Percentiles rank a stretch among this genome's conserved stretches.
These are phyloP conservation scores for Cercospora zeina DNA, from an alignment of 2,329 filamentous ascomycete species.

Conservation along the genomic window DNA sequence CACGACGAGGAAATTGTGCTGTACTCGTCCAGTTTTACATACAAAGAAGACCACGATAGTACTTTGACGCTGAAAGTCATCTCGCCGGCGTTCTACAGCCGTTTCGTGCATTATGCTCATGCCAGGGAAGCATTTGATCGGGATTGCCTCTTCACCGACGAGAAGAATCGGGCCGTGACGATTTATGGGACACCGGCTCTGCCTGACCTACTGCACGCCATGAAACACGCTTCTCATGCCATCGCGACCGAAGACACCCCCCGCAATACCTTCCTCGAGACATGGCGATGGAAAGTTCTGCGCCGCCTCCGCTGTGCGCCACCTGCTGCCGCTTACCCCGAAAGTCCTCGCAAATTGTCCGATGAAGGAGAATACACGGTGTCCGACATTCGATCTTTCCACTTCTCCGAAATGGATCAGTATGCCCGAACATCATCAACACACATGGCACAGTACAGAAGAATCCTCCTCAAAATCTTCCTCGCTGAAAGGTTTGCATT, in stretches of 20 bases:
- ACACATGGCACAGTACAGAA: slow-evolving; percentile 38
- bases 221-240: slow-evolving; percentile 21
- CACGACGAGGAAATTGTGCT: slow-evolving; percentile 35
- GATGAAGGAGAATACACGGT: slow-evolving; percentile 20
- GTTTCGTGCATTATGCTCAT: slow-evolving; percentile 64
- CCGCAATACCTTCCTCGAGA: slow-evolving; percentile 22
- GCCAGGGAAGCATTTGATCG: slow-evolving; percentile 62
- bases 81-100: slow-evolving; percentile 66
- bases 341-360: slow-evolving; percentile 8
- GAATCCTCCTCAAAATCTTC: slow-evolving; percentile 45
- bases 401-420: slow-evolving; percentile 45
- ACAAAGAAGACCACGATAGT: slow-evolving; percentile 42
- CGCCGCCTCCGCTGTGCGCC: slow-evolving; percentile 45
- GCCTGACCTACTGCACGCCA: slow-evolving; percentile 45
- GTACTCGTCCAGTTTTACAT: slow-evolving; percentile 41
- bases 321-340: slow-evolving; percentile 43
- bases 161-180: slow-evolving; percentile 60
- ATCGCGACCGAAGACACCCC: background rate
- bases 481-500: slow-evolving; percentile 45
- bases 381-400: slow-evolving; percentile 43
- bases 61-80: slow-evolving; percentile 60
- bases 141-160: slow-evolving; percentile 54
- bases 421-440: slow-evolving; percentile 37
- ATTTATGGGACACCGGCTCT: slow-evolving; percentile 58
- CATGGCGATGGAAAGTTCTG: slow-evolving; percentile 44